A percentile compares a stretch with the other conserved stretches of the same genome.
phyloP scores from a whole-genome alignment of 805 yeast genomes.

The Tetrapisispora taiwanensis region DNA sequence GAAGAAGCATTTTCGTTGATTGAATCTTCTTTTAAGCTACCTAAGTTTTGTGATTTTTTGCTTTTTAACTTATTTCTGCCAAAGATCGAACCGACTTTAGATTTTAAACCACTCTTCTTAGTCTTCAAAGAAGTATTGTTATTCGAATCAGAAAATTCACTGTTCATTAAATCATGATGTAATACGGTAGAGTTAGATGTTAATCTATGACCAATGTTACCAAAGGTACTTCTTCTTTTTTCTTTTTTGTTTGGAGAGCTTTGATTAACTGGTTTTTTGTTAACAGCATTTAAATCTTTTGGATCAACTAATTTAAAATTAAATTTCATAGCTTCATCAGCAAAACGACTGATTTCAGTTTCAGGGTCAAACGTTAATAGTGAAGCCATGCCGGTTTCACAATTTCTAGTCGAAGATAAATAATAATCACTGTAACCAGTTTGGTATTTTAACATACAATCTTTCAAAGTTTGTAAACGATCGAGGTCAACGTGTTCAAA shows the following conservation, averaged over 20 bases:
- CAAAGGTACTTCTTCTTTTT: slow-evolving; percentile 23
- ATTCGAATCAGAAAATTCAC: slow-evolving; percentile 22
- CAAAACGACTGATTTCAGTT: slow-evolving; percentile 49
- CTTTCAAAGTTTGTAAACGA: slow-evolving; percentile 54
- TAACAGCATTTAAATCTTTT: neutral
- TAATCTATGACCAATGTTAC: slow-evolving; percentile 21
- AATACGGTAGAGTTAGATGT: slow-evolving; percentile 23
- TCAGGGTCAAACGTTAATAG: slow-evolving; percentile 54
- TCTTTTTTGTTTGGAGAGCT: slow-evolving; percentile 7
- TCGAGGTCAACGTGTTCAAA: slow-evolving; percentile 63
- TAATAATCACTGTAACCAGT: slow-evolving; percentile 49
- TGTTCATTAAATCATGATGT: slow-evolving; percentile 26
- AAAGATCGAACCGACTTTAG: slow-evolving; percentile 68
- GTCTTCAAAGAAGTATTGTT: slow-evolving; percentile 24
- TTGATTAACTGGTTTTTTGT: neutral
- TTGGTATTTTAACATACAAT: slow-evolving; percentile 54
- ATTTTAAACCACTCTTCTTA: slow-evolving; percentile 40
- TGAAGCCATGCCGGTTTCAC: slow-evolving; percentile 59
- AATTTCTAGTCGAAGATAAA: slow-evolving; percentile 35
- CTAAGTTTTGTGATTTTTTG: slow-evolving; percentile 9
- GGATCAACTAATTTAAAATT: slow-evolving; percentile 12
- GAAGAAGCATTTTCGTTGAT: neutral
- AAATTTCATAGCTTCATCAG: slow-evolving; percentile 31
- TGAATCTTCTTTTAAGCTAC: neutral
- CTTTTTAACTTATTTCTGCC: slow-evolving; percentile 48